Conservation (phyloP, 2,329 filamentous ascomycete species). For the Apiospora sp. region DNA sequence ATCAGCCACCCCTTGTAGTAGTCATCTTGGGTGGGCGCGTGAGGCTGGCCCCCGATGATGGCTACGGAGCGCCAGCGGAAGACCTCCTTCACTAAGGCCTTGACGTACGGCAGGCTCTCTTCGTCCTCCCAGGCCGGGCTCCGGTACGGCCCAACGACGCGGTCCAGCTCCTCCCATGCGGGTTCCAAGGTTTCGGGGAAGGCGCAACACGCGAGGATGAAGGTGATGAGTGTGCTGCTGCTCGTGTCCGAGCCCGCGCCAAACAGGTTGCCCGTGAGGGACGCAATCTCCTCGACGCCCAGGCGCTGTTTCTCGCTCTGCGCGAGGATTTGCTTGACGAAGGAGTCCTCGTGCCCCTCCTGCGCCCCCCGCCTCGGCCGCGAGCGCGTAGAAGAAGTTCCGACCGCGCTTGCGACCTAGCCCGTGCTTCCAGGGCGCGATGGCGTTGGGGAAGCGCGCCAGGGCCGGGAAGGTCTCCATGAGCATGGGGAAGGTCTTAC, state of each 20-base stretch:
- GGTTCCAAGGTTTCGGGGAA: constrained; percentile 55
- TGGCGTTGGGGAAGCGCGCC: constrained; percentile 55
- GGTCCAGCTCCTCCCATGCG: constrained; percentile 61
- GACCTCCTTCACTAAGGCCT: constrained; percentile 62
- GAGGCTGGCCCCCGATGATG: constrained; percentile 59
- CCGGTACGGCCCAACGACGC: constrained; percentile 55
- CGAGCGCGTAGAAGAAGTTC: constrained; percentile 61
- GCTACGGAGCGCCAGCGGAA: constrained; percentile 63
- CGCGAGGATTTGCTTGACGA: constrained; percentile 56
- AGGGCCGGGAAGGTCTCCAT: constrained; percentile 63
- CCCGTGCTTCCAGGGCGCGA: constrained; percentile 60
- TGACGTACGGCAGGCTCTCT: constrained; percentile 58
- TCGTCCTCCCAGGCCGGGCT: constrained; percentile 58
- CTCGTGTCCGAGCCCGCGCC: constrained; percentile 59
- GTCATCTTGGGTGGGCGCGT: constrained; percentile 56
- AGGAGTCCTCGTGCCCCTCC: constrained; percentile 47
- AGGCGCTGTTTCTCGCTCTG: constrained; percentile 56
- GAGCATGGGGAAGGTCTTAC: constrained; percentile 63
- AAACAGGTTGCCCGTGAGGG: constrained; percentile 56
- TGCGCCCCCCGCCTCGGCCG: constrained; percentile 55
- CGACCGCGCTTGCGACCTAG: constrained; percentile 55
- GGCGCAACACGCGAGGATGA: constrained; percentile 58
- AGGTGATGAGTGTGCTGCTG: constrained; percentile 54
- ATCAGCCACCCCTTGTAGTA: constrained; percentile 57
- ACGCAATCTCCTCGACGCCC: constrained; percentile 53